Evolutionary conservation across 2,329 filamentous ascomycete genomes (phyloP).

Genomic region (Talaromyces sp.): DNA sequence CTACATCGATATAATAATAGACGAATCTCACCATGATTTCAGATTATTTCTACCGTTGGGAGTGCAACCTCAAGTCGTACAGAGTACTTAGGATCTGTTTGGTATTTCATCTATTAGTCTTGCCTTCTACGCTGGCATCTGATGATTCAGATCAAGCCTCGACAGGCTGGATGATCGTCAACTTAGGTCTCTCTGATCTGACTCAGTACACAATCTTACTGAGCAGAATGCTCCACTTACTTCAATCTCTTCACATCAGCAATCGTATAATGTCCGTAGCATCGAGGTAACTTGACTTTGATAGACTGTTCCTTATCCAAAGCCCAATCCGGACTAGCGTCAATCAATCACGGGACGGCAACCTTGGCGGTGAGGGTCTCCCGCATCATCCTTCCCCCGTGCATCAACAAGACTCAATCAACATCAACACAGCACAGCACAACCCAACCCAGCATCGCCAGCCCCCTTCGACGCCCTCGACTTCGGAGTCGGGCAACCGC

Average conservation of each 20-base stretch:
- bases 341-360: constrained; percentile 6
- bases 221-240: neutral
- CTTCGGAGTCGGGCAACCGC: constrained; percentile 15
- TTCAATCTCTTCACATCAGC: neutral
- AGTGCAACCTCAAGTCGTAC: neutral
- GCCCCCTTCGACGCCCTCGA: constrained; percentile 16
- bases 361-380: constrained; percentile 15
- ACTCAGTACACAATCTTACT: neutral
- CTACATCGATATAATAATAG: neutral
- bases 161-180: neutral
- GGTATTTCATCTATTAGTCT: neutral
- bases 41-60: neutral
- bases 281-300: neutral
- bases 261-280: no score
- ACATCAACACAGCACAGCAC: constrained; percentile 10
- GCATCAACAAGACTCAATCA: constrained; percentile 10
- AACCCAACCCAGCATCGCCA: constrained; percentile 2
- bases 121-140: neutral
- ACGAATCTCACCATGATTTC: neutral
- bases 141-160: neutral
- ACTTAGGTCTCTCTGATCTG: neutral
- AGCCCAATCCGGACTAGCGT: constrained; percentile 1
- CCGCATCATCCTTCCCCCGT: constrained; percentile 12
- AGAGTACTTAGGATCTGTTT: neutral
- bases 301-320: neutral